Percentiles rank a stretch among this genome's conserved stretches.
These are phyloP conservation scores for Xanthoconium purpureum DNA, from an alignment of 768 basidiomycete species.

Conservation along the genomic window DNA sequence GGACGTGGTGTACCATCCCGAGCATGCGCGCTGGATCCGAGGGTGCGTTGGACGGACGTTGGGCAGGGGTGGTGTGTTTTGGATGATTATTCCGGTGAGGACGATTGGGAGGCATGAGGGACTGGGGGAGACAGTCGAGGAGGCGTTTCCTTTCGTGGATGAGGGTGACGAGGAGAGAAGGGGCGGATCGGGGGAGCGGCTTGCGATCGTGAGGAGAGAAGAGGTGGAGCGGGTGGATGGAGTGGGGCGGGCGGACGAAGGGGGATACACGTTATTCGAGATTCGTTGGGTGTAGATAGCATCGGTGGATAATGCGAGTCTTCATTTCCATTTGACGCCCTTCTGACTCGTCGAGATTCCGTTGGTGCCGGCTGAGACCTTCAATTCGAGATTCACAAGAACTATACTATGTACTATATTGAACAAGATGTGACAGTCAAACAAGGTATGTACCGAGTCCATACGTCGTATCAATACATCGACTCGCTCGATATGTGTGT, in stretches of 20 bases:
- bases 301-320: not conserved
- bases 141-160: conserved; percentile 41
- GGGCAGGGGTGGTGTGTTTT: conserved; percentile 50
- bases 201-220: conserved; percentile 49
- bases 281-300: conserved; percentile 52
- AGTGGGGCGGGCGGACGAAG: conserved; percentile 67
- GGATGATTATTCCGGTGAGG: conserved; percentile 72
- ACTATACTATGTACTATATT: not conserved
- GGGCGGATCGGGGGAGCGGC: conserved; percentile 11
- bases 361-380: too few relatives aligned
- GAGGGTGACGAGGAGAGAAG: not conserved
- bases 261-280: conserved; percentile 63
- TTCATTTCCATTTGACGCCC: too few relatives aligned
- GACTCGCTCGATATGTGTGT: conserved; percentile 1
- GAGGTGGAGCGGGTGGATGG: conserved; percentile 49
- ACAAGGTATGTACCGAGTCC: conserved; percentile 3
- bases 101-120: conserved; percentile 60
- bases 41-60: conserved; percentile 55
- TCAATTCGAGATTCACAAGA: not conserved
- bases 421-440: not conserved
- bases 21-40: conserved; percentile 69
- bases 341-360: not conserved
- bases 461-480: not conserved
- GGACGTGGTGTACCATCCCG: conserved; percentile 73
- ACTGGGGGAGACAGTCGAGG: conserved; percentile 53